phyloP scores from a whole-genome alignment of 2,329 filamentous ascomycete species.

The Hypoxylon sp. region DNA sequence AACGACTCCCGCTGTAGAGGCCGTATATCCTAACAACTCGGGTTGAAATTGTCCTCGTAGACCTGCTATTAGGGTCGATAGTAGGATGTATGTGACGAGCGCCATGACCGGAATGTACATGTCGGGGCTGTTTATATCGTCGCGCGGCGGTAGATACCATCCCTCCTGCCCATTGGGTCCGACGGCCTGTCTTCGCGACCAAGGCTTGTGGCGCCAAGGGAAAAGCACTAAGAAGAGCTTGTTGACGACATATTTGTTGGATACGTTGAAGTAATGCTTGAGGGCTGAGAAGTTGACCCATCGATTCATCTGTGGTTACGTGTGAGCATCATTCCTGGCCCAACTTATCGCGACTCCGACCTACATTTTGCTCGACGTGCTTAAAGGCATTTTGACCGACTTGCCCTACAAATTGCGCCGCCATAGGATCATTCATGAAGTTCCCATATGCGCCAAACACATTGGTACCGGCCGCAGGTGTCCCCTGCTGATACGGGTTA shows the following conservation, averaged over 20 bases:
- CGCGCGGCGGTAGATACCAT: conserved; percentile 90
- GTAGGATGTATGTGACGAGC: conserved; percentile 94
- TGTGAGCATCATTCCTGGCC: conserved; percentile 19
- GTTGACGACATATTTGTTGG: conserved; percentile 94
- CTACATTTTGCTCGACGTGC: conserved; percentile 95
- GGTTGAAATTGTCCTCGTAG: conserved; percentile 93
- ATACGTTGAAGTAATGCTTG: conserved; percentile 99
- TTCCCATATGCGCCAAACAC: conserved; percentile 83
- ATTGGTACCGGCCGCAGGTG: conserved; percentile 64
- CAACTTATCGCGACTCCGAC: conserved; percentile 50
- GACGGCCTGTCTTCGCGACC: conserved; percentile 89
- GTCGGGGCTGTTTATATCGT: conserved; percentile 97
- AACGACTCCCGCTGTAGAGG: conserved; percentile 85
- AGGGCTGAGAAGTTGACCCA: conserved; percentile 94
- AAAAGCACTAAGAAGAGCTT: conserved; percentile 96
- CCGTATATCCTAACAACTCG: conserved; percentile 90
- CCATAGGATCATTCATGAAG: conserved; percentile 92
- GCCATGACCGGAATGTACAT: conserved; percentile 99
- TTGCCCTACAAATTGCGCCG: conserved; percentile 94
- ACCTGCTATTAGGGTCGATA: conserved; percentile 91
- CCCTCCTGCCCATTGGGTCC: conserved; percentile 78
- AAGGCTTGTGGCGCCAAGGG: conserved; percentile 97
- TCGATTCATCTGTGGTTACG: conserved; percentile 65
- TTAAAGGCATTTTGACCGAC: conserved; percentile 93
- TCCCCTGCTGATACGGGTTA: conserved; percentile 80